phyloP scores from a whole-genome alignment of 2,329 filamentous ascomycete species.

The Diaporthe ampelina region DNA sequence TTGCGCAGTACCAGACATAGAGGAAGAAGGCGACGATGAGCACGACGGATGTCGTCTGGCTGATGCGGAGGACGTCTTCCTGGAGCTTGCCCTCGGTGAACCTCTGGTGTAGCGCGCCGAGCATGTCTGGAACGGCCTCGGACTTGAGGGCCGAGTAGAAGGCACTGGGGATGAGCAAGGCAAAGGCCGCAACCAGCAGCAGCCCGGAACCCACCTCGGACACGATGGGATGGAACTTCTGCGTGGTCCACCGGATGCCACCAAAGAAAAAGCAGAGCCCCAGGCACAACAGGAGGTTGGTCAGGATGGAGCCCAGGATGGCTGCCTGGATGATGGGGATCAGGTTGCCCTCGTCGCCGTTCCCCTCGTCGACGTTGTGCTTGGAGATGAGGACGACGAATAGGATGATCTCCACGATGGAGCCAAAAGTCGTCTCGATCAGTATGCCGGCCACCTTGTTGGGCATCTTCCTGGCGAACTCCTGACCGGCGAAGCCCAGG shows the following conservation, averaged over 20 bases:
- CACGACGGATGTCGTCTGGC: no score
- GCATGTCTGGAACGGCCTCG: slow-evolving; percentile 1
- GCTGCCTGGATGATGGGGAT: slow-evolving; percentile 80
- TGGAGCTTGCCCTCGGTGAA: no score
- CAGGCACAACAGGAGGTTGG: slow-evolving; percentile 84
- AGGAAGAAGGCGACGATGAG: no score
- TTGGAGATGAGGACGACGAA: no score
- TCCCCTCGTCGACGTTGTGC: no score
- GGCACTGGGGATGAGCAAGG: slow-evolving; percentile 55
- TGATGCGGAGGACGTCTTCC: no score
- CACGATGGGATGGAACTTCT: slow-evolving; percentile 78
- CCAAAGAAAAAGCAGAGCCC: slow-evolving; percentile 86
- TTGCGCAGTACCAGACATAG: no score
- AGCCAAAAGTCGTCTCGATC: no score
- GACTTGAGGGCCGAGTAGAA: slow-evolving; percentile 36
- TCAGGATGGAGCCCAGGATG: slow-evolving; percentile 85
- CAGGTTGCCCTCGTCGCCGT: slow-evolving; percentile 26
- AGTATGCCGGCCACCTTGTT: no score
- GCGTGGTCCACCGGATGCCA: slow-evolving; percentile 76
- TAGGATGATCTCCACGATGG: no score
- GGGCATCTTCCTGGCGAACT: no score
- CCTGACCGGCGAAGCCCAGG: no score
- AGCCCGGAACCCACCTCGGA: slow-evolving; percentile 85
- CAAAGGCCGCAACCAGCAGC: slow-evolving; percentile 77
- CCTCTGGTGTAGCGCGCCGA: background rate